A percentile compares a stretch with the other conserved stretches of the same genome.
Evolutionary conservation across 1,139 yeast genomes (phyloP).

Genomic region (Yamadazyma oceani): DNA sequence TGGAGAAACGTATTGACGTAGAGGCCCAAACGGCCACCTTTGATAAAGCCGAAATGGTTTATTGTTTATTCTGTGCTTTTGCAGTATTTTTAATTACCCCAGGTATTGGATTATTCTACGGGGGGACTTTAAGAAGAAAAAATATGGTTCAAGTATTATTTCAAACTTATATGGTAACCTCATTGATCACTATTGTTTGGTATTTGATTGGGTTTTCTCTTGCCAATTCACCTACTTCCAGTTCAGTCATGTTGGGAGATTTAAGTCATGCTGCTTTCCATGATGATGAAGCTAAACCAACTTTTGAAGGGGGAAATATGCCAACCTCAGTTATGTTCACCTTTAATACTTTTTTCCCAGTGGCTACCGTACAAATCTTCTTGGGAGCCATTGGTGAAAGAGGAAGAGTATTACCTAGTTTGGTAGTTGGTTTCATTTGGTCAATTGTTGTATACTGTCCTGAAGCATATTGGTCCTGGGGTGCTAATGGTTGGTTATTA

Average conservation of each 20-base stretch:
- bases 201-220: conserved; percentile 95
- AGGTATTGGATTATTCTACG: conserved; percentile 86
- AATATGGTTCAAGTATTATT: conserved; percentile 87
- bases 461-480: conserved; percentile 97
- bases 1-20: conserved; percentile 7
- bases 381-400: conserved; percentile 97
- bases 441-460: conserved; percentile 93
- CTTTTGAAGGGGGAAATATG: conserved; percentile 57
- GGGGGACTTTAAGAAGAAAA: conserved; percentile 87
- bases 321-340: conserved; percentile 63
- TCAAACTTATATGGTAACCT: conserved; percentile 86
- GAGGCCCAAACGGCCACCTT: conserved; percentile 27
- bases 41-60: conserved; percentile 77
- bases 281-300: conserved; percentile 39
- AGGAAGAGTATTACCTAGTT: conserved; percentile 91
- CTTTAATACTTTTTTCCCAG: conserved; percentile 88
- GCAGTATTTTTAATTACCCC: conserved; percentile 92
- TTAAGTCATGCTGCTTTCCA: conserved; percentile 75
- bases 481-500: conserved; percentile 84
- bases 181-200: conserved; percentile 86
- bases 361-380: conserved; percentile 85
- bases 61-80: conserved; percentile 71
- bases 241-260: conserved; percentile 73
- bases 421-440: conserved; percentile 88
- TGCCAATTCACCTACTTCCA: conserved; percentile 72